A percentile compares a stretch with the other conserved stretches of the same genome.
phyloP scores from a whole-genome alignment of 2,329 filamentous ascomycete genomes.

The Tolypocladium cylindrosporum region DNA sequence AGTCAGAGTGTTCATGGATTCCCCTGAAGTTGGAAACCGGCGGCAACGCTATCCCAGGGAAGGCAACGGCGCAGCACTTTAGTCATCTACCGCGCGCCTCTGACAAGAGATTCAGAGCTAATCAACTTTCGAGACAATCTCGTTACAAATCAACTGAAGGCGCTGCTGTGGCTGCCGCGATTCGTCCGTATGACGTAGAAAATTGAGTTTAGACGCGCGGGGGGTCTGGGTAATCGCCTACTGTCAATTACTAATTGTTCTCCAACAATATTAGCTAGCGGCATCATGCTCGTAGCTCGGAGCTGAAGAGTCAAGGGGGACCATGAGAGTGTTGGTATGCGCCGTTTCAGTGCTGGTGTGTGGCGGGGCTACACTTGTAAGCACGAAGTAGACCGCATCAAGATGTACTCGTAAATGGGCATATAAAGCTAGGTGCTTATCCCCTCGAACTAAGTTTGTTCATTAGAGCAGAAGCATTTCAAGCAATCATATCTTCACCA shows the following conservation, averaged over 20 bases:
- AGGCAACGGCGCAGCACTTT: not conserved
- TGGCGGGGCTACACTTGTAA: not conserved
- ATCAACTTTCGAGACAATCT: not conserved
- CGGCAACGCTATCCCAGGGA: too few species aligned
- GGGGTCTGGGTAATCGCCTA: not conserved
- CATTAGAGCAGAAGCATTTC: not conserved
- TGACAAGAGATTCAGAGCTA: too few species aligned
- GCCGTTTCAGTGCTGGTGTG: not conserved
- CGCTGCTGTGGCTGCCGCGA: too few species aligned
- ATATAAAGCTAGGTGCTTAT: not conserved
- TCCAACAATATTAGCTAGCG: not conserved
- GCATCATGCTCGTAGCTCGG: not conserved
- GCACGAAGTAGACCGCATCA: too few species aligned
- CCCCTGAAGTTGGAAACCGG: too few species aligned
- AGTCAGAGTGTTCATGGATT: too few species aligned
- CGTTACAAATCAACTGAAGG: not conserved
- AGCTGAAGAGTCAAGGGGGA: too few species aligned
- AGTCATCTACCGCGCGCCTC: constrained; percentile 5
- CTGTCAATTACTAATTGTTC: not conserved
- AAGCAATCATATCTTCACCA: not conserved
- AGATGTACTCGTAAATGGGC: too few species aligned
- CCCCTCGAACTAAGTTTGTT: not conserved
- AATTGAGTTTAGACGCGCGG: not conserved
- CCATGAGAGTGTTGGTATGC: too few species aligned
- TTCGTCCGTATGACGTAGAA: too few species aligned